A percentile compares a stretch with the other conserved stretches of the same genome.
Conservation (phyloP, 148 eudicot species). For the Persicaria tinctoria region DNA sequence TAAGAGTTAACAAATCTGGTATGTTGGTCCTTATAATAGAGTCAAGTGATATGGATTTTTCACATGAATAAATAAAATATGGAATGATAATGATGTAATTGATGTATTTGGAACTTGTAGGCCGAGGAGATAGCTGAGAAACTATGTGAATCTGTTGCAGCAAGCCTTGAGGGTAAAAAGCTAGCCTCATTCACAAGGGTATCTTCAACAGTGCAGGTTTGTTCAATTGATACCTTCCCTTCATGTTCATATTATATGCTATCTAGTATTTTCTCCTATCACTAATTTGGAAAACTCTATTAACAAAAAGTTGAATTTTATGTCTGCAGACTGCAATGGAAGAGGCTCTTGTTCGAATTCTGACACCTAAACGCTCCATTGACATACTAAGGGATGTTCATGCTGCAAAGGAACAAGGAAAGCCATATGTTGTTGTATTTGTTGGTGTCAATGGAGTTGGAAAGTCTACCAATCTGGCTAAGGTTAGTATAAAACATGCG, state of each 20-base stretch:
- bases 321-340: slow-evolving; percentile 83
- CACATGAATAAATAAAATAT: no score
- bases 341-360: slow-evolving; percentile 92
- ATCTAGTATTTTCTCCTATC: neutral
- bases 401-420: slow-evolving; percentile 89
- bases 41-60: no score
- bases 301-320: slow-evolving; percentile 7
- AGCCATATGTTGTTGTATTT: slow-evolving; percentile 96
- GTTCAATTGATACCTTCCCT: slow-evolving; percentile 7
- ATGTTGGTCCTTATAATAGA: no score
- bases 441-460: slow-evolving; percentile 99
- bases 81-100: neutral
- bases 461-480: slow-evolving; percentile 96
- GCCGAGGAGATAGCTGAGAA: slow-evolving; percentile 98
- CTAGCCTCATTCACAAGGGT: slow-evolving; percentile 83
- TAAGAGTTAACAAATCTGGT: no score
- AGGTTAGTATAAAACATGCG: slow-evolving; percentile 32
- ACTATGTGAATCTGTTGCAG: slow-evolving; percentile 91
- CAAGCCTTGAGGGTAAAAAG: slow-evolving; percentile 86
- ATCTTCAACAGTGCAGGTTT: slow-evolving; percentile 83
- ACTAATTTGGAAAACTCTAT: neutral
- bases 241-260: neutral
- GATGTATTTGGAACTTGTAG: slow-evolving; percentile 32
- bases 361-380: slow-evolving; percentile 93
- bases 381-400: slow-evolving; percentile 97